Base-by-base conservation (phyloP, 768 basidiomycete genomes). In the Dacryopinax spathularia region DNA sequence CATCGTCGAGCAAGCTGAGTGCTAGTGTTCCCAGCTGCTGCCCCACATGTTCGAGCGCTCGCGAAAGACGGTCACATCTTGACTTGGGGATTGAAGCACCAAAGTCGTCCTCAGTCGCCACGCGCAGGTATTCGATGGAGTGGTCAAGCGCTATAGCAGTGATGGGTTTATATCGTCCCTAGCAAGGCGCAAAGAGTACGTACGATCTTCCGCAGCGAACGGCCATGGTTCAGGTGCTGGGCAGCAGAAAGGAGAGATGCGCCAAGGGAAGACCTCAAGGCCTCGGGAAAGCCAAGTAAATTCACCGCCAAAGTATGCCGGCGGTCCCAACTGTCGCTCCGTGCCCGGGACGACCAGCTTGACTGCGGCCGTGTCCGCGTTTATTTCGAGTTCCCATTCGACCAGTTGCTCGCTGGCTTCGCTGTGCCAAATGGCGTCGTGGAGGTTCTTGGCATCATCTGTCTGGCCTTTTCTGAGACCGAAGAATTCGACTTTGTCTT, bases 221-320 rank as follows among this genome's bases (percentile, higher is more conserved):
- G 73, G 73, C 73, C 73, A 74, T 7, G 70, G 68, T 2, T 68
- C 67, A 35, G 68, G 64, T 0, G 65, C 67, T 3, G 70, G 69
- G 64, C 73, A 74, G 60, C 73, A 73, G 1, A 73, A 62, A n/a
- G 72, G 66, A 25, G 66, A 73, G 64, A 74, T 68, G 56, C 73
- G 64, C 65, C 72, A 68, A 36, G 72, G 70, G 61, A 68, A 72
- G 33, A 62, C 60, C n/a, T 65, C 61, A 27, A 15, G 22, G 61
- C 68, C 33, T 65, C 64, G 18, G 36, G 27, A 27, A 22, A 41
- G 16, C 39, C 39, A 41, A 4, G 39, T 41, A 63, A 43, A 34
- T 29, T 44, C 60, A 39, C 66, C 60, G 31, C 63, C 33, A 64
- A 62, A 35, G 27, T 65, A 66, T n/a, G 68, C 62, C 3, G 70